Evolutionary conservation across 2,329 filamentous ascomycete genomes (phyloP).

Genomic region (Colletotrichum acutatum): DNA sequence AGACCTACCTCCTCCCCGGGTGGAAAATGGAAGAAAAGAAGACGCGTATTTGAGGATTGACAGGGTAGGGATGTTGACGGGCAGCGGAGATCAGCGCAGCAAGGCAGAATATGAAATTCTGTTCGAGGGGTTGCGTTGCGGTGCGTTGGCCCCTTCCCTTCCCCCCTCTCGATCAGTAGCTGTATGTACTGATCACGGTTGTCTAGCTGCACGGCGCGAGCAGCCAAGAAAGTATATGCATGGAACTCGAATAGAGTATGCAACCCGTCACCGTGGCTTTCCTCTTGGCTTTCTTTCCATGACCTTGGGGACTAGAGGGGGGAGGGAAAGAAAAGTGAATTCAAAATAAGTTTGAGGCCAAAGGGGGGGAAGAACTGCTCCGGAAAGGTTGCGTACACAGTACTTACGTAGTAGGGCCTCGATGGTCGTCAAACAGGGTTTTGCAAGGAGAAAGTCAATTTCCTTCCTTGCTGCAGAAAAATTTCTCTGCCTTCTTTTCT

Average conservation of each 20-base stretch:
- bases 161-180: neutral
- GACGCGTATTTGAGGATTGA: neutral
- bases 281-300: neutral
- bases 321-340: slow-evolving; percentile 10
- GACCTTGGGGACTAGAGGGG: no score
- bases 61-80: slow-evolving; percentile 33
- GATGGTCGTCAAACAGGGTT: neutral
- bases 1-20: no score
- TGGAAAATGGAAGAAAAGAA: neutral
- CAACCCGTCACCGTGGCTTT: neutral
- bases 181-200: no score
- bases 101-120: no score
- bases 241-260: neutral
- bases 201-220: neutral
- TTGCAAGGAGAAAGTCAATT: neutral
- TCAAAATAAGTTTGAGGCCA: neutral
- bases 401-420: no score
- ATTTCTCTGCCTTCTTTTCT: neutral
- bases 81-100: slow-evolving; percentile 23
- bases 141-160: neutral
- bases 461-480: neutral
- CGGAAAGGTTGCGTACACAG: neutral
- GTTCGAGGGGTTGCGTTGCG: neutral
- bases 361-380: slow-evolving; percentile 14
- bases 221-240: neutral